A percentile compares a stretch with the other conserved stretches of the same genome.
phyloP scores from a whole-genome alignment of 2,329 filamentous ascomycete species.

The Curvularia sp. region DNA sequence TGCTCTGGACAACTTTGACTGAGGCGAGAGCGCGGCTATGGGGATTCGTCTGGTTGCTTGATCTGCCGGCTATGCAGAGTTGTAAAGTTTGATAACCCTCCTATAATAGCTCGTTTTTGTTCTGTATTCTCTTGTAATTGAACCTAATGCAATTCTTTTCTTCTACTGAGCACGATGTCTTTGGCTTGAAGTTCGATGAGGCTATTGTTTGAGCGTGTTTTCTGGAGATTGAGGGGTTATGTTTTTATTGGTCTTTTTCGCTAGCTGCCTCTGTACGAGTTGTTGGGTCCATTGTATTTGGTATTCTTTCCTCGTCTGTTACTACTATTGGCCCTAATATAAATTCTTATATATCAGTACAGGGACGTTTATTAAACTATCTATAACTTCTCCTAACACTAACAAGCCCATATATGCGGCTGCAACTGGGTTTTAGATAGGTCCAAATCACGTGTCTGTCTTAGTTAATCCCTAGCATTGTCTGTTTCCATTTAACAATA shows the following conservation, averaged over 20 bases:
- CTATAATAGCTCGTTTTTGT: neutral
- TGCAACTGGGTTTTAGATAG: neutral
- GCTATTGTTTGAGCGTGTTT: neutral
- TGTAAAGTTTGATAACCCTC: neutral
- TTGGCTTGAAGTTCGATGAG: neutral
- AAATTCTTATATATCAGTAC: neutral
- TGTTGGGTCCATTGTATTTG: neutral
- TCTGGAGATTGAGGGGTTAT: neutral
- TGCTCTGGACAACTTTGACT: constrained; percentile 16
- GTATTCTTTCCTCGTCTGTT: neutral
- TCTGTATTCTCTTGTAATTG: neutral
- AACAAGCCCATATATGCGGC: neutral
- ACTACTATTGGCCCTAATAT: neutral
- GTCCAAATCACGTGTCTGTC: too few relatives aligned
- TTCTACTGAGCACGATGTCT: neutral
- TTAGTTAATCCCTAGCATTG: too few relatives aligned
- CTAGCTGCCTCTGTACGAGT: neutral
- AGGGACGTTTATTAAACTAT: neutral
- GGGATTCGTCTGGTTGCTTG: constrained; percentile 21
- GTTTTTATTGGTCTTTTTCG: neutral
- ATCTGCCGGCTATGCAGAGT: neutral
- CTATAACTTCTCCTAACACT: neutral
- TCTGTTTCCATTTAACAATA: too few relatives aligned
- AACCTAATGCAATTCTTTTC: neutral
- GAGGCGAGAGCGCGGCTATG: constrained; percentile 18